Evolutionary conservation across 192 early-diverging fungal species (phyloP).

Genomic region (Ambispora gerdemannii): DNA sequence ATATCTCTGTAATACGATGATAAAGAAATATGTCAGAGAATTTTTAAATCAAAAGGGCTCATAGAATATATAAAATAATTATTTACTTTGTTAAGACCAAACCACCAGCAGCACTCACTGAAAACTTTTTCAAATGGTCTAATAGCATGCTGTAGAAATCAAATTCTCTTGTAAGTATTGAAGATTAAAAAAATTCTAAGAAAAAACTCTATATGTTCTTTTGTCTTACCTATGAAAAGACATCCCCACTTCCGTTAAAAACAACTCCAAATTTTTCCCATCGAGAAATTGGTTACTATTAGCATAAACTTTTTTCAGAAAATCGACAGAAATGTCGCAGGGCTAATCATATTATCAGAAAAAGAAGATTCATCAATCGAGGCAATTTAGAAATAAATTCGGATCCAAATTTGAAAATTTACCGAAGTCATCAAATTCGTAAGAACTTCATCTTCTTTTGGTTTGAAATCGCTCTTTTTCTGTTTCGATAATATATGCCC

Average conservation of each 20-base stretch:
- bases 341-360: slow-evolving; percentile 47
- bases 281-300: slow-evolving; percentile 61
- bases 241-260: slow-evolving; percentile 76
- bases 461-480: slow-evolving; percentile 86
- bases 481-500: slow-evolving; percentile 67
- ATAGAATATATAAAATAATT: not conserved
- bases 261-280: slow-evolving; percentile 72
- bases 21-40: not conserved
- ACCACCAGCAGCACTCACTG: slow-evolving; percentile 81
- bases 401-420: not conserved
- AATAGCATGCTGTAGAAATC: slow-evolving; percentile 65
- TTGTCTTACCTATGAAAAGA: slow-evolving; percentile 69
- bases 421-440: slow-evolving; percentile 62
- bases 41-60: not conserved
- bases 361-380: not conserved
- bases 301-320: slow-evolving; percentile 62
- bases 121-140: slow-evolving; percentile 90
- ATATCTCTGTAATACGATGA: slow-evolving; percentile 68
- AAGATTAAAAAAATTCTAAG: not conserved
- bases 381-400: not conserved
- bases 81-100: slow-evolving; percentile 80
- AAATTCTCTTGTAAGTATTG: not conserved
- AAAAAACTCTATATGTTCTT: slow-evolving; percentile 15
- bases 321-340: slow-evolving; percentile 77
- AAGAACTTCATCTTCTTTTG: slow-evolving; percentile 81